A percentile compares a stretch with the other conserved stretches of the same genome.
phyloP scores from a whole-genome alignment of 305 asterid genomes.

The Caryopteris hybrid region DNA sequence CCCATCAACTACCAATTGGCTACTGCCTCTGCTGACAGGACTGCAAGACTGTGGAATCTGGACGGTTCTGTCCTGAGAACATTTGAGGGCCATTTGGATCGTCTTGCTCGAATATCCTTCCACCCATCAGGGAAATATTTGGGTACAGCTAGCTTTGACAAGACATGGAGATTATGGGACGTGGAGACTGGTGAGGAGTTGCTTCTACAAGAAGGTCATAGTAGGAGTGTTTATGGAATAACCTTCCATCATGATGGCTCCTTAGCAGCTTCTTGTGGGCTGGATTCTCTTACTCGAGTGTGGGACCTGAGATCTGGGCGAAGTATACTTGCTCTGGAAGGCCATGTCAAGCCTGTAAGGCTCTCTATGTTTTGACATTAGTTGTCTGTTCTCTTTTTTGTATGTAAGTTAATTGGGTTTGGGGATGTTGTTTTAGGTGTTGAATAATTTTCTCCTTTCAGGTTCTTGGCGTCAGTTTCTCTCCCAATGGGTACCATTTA shows the following conservation, averaged over 20 bases:
- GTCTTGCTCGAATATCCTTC: slow-evolving; percentile 85
- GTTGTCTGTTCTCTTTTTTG: background rate
- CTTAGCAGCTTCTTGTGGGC: slow-evolving; percentile 90
- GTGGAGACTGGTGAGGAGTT: slow-evolving; percentile 92
- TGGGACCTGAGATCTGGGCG: slow-evolving; percentile 96
- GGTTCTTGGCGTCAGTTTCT: slow-evolving; percentile 80
- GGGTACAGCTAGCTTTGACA: slow-evolving; percentile 90
- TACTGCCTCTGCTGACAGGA: slow-evolving; percentile 92
- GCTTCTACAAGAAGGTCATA: slow-evolving; percentile 98
- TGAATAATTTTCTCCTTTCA: slow-evolving; percentile 25
- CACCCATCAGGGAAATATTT: slow-evolving; percentile 92
- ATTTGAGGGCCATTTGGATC: slow-evolving; percentile 84
- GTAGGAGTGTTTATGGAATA: slow-evolving; percentile 89
- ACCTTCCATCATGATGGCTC: slow-evolving; percentile 90
- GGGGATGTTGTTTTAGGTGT: background rate
- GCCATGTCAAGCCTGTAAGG: slow-evolving; percentile 90
- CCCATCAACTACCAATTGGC: slow-evolving; percentile 63
- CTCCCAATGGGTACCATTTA: slow-evolving; percentile 89
- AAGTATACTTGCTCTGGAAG: slow-evolving; percentile 87
- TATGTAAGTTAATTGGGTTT: background rate
- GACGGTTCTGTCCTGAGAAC: slow-evolving; percentile 63
- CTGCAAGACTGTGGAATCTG: slow-evolving; percentile 72
- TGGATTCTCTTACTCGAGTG: slow-evolving; percentile 89
- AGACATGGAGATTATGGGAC: slow-evolving; percentile 97
- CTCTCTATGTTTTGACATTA: slow-evolving; percentile 9